Evolutionary conservation across 2,329 filamentous ascomycete species (phyloP).

Genomic region (Colletotrichum orbiculare): DNA sequence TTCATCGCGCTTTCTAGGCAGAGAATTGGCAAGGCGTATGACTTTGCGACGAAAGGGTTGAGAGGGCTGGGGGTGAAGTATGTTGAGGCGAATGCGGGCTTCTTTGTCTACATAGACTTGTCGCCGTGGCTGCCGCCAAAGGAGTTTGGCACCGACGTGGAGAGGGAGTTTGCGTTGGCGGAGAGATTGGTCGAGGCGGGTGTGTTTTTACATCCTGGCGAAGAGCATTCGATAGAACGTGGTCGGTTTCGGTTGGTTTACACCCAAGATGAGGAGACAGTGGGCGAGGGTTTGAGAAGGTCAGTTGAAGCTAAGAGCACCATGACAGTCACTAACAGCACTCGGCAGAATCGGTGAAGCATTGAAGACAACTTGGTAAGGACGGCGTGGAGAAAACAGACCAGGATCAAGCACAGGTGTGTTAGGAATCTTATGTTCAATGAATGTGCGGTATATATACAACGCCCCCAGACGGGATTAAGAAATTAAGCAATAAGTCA

Average conservation of each 20-base stretch:
- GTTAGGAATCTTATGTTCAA: constrained; percentile 24
- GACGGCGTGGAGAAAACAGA: background rate
- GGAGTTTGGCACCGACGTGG: constrained; percentile 42
- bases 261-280: constrained; percentile 48
- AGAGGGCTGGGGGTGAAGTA: constrained; percentile 55
- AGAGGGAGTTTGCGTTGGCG: constrained; percentile 57
- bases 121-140: constrained; percentile 51
- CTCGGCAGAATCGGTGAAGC: too few relatives aligned
- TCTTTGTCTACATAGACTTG: constrained; percentile 67
- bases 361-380: too few relatives aligned
- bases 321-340: background rate
- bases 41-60: constrained; percentile 51
- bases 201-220: constrained; percentile 61
- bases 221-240: constrained; percentile 56
- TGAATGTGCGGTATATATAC: constrained; percentile 19
- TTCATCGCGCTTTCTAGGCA: constrained; percentile 55
- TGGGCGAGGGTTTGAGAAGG: constrained; percentile 52
- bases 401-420: background rate
- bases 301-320: constrained; percentile 31
- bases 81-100: constrained; percentile 63
- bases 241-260: constrained; percentile 68
- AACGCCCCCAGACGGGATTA: constrained; percentile 10
- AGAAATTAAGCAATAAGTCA: constrained; percentile 29
- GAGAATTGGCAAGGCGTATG: constrained; percentile 53
- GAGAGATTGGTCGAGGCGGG: constrained; percentile 56